phyloP scores from a whole-genome alignment of 2,329 filamentous ascomycete species.

The Cercospora brassicicola region DNA sequence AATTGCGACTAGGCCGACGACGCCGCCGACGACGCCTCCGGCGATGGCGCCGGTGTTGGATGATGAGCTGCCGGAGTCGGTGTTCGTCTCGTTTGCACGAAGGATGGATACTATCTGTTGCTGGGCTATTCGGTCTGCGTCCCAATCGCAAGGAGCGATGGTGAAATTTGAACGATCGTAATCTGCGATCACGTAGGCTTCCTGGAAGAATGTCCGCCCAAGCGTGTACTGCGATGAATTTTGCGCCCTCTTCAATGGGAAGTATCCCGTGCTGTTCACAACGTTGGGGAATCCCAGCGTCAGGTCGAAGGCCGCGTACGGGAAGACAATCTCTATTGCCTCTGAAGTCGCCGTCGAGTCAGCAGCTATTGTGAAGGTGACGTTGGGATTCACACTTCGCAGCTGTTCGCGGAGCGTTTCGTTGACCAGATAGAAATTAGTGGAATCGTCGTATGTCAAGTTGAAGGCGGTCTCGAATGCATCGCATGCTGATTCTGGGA shows the following conservation, averaged over 20 bases:
- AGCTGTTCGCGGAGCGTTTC: constrained; percentile 35
- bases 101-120: constrained; percentile 35
- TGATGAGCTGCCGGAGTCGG: constrained; percentile 26
- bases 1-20: constrained; percentile 34
- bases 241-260: constrained; percentile 38
- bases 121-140: constrained; percentile 26
- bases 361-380: constrained; percentile 40
- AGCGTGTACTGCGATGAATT: constrained; percentile 41
- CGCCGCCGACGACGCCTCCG: constrained; percentile 38
- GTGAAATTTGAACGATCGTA: constrained; percentile 42
- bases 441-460: constrained; percentile 36
- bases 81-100: constrained; percentile 28
- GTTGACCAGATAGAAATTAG: constrained; percentile 40
- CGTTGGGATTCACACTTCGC: constrained; percentile 30
- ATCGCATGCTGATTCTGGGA: constrained; percentile 51
- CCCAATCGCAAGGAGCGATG: constrained; percentile 40
- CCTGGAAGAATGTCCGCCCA: constrained; percentile 42
- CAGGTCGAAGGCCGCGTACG: constrained; percentile 42
- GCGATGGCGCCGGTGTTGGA: constrained; percentile 38
- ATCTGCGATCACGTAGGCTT: constrained; percentile 43
- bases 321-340: constrained; percentile 39
- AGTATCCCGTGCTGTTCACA: constrained; percentile 35
- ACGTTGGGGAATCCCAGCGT: constrained; percentile 35
- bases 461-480: constrained; percentile 42
- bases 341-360: constrained; percentile 26